Base-by-base conservation (phyloP, 108 stramenopile genomes). In the Nannochloropsis gaditana region DNA sequence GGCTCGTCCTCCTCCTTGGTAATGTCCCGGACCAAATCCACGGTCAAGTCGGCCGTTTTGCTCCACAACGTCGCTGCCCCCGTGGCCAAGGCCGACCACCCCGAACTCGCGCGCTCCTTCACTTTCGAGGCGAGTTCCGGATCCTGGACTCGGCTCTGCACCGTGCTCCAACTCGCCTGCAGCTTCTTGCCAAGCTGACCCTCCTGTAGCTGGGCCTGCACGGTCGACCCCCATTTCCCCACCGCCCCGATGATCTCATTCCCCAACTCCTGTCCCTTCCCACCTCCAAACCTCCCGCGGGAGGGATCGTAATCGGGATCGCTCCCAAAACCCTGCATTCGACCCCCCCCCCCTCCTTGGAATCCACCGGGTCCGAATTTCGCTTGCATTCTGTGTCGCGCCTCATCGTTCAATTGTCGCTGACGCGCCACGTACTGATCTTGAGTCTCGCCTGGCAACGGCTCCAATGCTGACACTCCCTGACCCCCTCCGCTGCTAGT, bases 401-500 rank as follows among this genome's bases (percentile, higher is more conserved):
- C 87, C 82, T 87, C 82, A 9, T 82, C 87, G 84, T 81, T 50
- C 6, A 97, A 90, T 81, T 94, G 86, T 8, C 95, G 95, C 91
- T 97, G 97, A 83, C 97, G 88, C 6, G 94, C 93, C 59, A 97
- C 89, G 91, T 97, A 97, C 83, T 96, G 93, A 45, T 92, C 92
- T 83, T 96, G 95, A 3, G 93, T 90, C 91, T 97, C 97, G 21
- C 95, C 95, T 42, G 92, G 84, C 50, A 97, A 86, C 9, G 95
- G 93, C 88, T 96, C 96, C 95, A 96, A 94, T 19, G 95, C 94
- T 84, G 94, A 95, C 42, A 93, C 90, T 86, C 96, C 95, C 83
- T 93, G 94, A 2, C 93, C 87, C 42, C 83, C 86, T 19, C 81
- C 86, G 3, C 44, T 88, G 11, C 83, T 91, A 10, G 44, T 87